These are phyloP conservation scores for Sordaria brevicollis DNA, from an alignment of 495 filamentous ascomycete species.

Conservation along the genomic window DNA sequence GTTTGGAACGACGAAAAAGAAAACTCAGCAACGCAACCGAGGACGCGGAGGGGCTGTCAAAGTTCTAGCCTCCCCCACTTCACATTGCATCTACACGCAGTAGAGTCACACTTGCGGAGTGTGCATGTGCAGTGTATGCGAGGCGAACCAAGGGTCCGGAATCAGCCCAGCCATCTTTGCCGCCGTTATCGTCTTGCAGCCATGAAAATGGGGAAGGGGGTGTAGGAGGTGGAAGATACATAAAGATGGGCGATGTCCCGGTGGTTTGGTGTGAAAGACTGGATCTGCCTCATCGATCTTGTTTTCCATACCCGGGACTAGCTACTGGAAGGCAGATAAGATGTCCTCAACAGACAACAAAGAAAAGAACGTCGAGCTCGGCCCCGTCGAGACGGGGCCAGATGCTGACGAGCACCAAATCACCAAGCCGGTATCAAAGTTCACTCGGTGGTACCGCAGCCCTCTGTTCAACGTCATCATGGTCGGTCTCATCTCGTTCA, in stretches of 20 bases:
- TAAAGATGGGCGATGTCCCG: not conserved
- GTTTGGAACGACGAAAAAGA: not conserved
- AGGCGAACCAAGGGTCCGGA: not conserved
- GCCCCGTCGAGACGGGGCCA: not conserved
- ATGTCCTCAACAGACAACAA: constrained; percentile 13
- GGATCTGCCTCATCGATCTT: not conserved
- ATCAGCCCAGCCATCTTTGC: not conserved
- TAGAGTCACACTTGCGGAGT: not conserved
- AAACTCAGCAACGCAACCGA: not conserved
- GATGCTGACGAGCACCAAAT: constrained; percentile 4
- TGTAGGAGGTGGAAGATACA: not conserved
- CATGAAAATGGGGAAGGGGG: not conserved
- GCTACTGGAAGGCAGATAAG: not conserved
- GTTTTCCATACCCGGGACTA: not conserved
- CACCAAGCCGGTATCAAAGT: constrained; percentile 18
- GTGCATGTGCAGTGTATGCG: not conserved
- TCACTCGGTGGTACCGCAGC: constrained; percentile 39
- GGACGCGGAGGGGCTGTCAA: not conserved
- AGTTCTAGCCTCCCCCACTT: not conserved
- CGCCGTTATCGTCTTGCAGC: not conserved
- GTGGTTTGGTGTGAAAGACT: not conserved
- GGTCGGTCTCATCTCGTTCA: constrained; percentile 45
- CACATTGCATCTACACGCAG: not conserved
- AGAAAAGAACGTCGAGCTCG: constrained; percentile 5
- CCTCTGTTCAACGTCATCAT: constrained; percentile 46